phyloP scores from a whole-genome alignment of 2,329 filamentous ascomycete genomes.

The Cladosporium halotolerans region DNA sequence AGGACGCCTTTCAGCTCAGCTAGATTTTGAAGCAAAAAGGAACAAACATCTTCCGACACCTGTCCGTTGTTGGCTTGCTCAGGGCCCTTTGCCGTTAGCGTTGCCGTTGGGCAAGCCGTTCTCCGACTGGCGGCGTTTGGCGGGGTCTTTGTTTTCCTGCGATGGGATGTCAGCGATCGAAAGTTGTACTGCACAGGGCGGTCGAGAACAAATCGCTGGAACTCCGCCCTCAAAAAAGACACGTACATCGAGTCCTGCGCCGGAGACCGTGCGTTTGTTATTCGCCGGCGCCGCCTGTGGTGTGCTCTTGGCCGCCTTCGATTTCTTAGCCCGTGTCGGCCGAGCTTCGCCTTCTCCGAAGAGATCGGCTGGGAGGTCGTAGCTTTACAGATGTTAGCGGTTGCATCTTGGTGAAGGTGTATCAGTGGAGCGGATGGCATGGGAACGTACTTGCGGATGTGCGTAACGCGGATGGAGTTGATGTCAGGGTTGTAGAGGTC shows the following conservation, averaged over 20 bases:
- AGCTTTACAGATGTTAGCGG: conserved; percentile 46
- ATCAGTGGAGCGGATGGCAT: background rate
- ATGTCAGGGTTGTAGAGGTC: conserved; percentile 67
- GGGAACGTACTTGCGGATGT: conserved; percentile 71
- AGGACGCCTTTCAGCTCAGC: background rate
- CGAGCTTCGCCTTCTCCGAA: conserved; percentile 69
- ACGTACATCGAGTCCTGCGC: conserved; percentile 44
- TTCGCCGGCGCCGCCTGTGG: conserved; percentile 12
- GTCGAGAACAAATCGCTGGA: background rate
- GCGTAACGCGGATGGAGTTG: conserved; percentile 73
- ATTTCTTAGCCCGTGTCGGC: conserved; percentile 39
- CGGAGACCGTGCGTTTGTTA: conserved; percentile 40
- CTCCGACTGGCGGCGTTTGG: conserved; percentile 29
- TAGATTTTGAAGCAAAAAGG: background rate
- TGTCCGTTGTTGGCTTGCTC: background rate
- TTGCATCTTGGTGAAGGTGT: background rate
- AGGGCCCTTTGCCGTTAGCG: conserved; percentile 8
- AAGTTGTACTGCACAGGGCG: too few species aligned
- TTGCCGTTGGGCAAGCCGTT: conserved; percentile 14
- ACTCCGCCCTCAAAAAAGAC: background rate
- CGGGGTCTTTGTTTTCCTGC: conserved; percentile 27
- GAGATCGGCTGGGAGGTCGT: conserved; percentile 81
- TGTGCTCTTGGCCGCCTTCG: conserved; percentile 20
- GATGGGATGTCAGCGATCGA: background rate
- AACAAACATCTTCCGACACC: background rate